Evolutionary conservation across 768 basidiomycete species (phyloP).

Genomic region (Pseudohyphozyma bogoriensis): DNA sequence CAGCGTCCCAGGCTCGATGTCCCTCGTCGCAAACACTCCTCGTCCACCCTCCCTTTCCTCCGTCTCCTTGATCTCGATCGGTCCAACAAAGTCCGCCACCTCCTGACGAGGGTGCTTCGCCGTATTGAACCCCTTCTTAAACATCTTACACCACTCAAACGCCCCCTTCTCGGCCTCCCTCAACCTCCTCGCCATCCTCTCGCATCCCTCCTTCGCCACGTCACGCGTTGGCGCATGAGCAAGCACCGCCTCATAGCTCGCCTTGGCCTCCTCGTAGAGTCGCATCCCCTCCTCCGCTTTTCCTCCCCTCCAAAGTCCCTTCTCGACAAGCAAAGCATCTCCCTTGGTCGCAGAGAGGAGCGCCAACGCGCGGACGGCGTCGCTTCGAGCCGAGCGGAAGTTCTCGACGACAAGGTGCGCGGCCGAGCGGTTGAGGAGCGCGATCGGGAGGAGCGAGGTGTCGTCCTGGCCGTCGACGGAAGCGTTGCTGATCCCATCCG

Average conservation of each 20-base stretch:
- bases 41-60: conserved; percentile 2
- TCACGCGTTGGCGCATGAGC: background rate
- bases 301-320: conserved; percentile 48
- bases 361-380: background rate
- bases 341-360: background rate
- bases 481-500: conserved; percentile 7
- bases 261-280: background rate
- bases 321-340: conserved; percentile 45
- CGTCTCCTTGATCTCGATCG: background rate
- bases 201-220: background rate
- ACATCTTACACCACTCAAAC: conserved; percentile 2
- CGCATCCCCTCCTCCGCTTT: conserved; percentile 1
- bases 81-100: conserved; percentile 5
- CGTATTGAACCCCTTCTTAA: no score
- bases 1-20: conserved; percentile 8
- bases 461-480: no score
- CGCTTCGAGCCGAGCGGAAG: conserved; percentile 4
- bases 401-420: conserved; percentile 10
- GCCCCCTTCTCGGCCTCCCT: background rate
- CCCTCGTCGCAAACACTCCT: conserved; percentile 13
- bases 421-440: conserved; percentile 15
- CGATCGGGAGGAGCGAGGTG: background rate
- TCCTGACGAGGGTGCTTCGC: background rate
- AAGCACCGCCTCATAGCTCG: background rate
- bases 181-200: background rate